phyloP scores from a whole-genome alignment of 495 filamentous ascomycete genomes.

The Neurospora sp. region DNA sequence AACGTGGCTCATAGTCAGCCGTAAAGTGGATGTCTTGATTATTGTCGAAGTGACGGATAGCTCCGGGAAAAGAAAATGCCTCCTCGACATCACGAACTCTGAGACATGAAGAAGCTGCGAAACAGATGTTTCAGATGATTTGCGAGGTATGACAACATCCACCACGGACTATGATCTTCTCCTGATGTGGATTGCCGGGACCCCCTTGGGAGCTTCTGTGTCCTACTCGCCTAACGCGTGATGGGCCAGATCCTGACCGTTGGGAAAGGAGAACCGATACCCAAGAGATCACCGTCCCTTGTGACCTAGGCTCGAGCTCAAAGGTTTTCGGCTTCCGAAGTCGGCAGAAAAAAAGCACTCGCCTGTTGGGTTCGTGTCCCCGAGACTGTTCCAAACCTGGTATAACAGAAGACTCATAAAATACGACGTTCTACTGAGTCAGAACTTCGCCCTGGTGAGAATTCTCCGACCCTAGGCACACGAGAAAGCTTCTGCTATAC shows the following conservation, averaged over 20 bases:
- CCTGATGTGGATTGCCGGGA: background rate
- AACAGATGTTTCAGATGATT: background rate
- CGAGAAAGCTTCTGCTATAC: background rate
- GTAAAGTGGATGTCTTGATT: background rate
- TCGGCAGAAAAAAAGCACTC: background rate
- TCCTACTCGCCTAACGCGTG: background rate
- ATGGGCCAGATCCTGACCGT: background rate
- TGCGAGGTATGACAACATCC: background rate
- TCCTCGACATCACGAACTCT: background rate
- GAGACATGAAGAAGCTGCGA: background rate
- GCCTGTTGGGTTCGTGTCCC: background rate
- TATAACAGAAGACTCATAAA: background rate
- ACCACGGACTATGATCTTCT: background rate
- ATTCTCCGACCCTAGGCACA: background rate
- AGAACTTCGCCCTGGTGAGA: background rate
- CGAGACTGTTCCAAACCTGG: background rate
- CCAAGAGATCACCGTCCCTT: background rate
- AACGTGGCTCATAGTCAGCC: background rate
- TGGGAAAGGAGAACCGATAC: background rate
- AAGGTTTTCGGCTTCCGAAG: background rate
- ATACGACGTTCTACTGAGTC: background rate
- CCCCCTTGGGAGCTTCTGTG: background rate
- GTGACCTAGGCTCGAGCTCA: background rate
- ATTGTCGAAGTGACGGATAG: background rate
- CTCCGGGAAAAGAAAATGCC: background rate